These are phyloP conservation scores for Colletotrichum gigasporum DNA, from an alignment of 2,329 filamentous ascomycete genomes.

Conservation along the genomic window DNA sequence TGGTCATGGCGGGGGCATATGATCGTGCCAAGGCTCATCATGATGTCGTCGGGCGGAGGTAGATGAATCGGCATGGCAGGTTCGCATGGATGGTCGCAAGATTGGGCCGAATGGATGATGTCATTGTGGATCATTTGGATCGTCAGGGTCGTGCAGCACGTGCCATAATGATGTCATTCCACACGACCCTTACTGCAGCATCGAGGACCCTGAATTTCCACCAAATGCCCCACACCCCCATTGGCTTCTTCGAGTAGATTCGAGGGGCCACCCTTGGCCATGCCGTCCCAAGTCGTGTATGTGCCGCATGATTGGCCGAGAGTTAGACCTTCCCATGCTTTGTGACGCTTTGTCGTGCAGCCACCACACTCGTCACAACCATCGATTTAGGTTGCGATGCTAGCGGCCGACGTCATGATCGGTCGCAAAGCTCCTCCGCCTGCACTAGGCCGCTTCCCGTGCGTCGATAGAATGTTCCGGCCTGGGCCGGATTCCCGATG, in stretches of 20 bases:
- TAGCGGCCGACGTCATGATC: not conserved
- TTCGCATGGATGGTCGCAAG: not conserved
- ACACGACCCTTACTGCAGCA: constrained; percentile 24
- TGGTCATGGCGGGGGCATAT: not conserved
- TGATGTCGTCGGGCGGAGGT: constrained; percentile 16
- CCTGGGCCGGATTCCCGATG: no score
- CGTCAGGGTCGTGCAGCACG: constrained; percentile 27
- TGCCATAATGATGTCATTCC: constrained; percentile 22
- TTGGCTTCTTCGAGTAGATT: not conserved
- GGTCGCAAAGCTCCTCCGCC: not conserved
- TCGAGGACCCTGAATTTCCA: constrained; percentile 28
- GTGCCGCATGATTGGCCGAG: not conserved
- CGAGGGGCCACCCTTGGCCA: no score
- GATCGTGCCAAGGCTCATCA: constrained; percentile 14
- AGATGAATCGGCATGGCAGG: not conserved
- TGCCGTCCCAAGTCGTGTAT: no score
- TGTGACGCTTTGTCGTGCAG: not conserved
- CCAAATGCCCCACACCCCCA: not conserved
- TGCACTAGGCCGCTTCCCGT: not conserved
- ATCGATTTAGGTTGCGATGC: not conserved
- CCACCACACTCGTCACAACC: no score
- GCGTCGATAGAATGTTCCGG: not conserved
- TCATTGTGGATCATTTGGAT: constrained; percentile 18
- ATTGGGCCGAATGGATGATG: not conserved
- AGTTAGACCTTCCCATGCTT: not conserved